Conservation (phyloP, 805 yeast species). For the Wickerhamiella parazyma region DNA sequence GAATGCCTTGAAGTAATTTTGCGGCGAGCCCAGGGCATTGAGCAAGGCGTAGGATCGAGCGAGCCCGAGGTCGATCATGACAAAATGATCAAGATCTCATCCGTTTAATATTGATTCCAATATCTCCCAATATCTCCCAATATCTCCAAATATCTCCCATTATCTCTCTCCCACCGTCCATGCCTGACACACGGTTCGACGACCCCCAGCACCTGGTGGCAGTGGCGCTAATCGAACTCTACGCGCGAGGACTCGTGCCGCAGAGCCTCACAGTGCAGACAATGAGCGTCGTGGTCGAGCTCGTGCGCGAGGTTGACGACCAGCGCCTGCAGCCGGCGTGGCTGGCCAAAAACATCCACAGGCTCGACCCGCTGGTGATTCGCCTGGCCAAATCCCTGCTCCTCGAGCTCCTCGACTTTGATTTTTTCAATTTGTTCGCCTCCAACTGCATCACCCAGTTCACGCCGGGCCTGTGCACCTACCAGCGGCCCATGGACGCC, state of each 20-base stretch:
- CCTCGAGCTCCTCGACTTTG: background rate
- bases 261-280: background rate
- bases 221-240: background rate
- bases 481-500: background rate
- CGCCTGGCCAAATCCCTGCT: background rate
- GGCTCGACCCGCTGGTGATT: background rate
- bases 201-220: slow-evolving; percentile 4
- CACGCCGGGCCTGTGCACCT: background rate
- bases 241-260: background rate
- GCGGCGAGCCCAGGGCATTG: slow-evolving; percentile 52
- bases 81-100: background rate
- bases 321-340: background rate
- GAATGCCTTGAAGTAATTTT: slow-evolving; percentile 45
- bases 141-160: too few species aligned
- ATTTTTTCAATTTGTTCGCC: background rate
- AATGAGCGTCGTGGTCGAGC: slow-evolving; percentile 1
- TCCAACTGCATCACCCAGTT: background rate
- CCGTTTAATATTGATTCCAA: too few species aligned
- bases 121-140: too few species aligned
- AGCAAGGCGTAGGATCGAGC: slow-evolving; percentile 37
- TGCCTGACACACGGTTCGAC: slow-evolving; percentile 1
- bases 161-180: too few species aligned
- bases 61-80: slow-evolving; percentile 45
- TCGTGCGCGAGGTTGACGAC: background rate
- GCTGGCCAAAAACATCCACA: background rate